Conservation (phyloP, 768 basidiomycete genomes). For the Pluteus cervinus region DNA sequence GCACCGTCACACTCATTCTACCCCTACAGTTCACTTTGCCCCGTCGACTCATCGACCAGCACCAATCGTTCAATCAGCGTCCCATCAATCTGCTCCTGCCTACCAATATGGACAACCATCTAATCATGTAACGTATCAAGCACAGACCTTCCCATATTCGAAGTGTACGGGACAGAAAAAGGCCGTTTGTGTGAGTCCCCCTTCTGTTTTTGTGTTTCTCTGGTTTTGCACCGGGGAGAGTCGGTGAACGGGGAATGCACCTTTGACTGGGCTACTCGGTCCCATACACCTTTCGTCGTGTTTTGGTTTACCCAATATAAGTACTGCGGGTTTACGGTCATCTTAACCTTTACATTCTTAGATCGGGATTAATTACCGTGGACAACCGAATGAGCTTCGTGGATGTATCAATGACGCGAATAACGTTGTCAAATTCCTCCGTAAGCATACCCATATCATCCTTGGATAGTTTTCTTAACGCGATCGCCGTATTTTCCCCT, state of each 20-base stretch:
- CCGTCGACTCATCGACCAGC: conserved; percentile 6
- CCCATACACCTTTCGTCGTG: not conserved
- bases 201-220: no score
- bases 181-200: conserved; percentile 68
- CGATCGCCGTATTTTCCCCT: conserved; percentile 1
- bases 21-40: conserved; percentile 4
- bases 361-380: conserved; percentile 80
- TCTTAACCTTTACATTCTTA: conserved; percentile 15
- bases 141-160: conserved; percentile 78
- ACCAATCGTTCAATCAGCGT: conserved; percentile 6
- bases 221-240: no score
- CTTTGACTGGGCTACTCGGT: no score
- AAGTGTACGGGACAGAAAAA: conserved; percentile 75
- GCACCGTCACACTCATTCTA: conserved; percentile 2
- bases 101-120: no score
- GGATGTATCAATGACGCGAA: conserved; percentile 83
- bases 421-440: conserved; percentile 64
- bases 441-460: conserved; percentile 35
- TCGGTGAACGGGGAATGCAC: no score
- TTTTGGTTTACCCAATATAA: conserved; percentile 1
- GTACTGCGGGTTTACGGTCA: not conserved
- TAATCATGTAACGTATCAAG: no score
- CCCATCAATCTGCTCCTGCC: conserved; percentile 17
- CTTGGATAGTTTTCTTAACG: not conserved
- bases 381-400: conserved; percentile 53